Evolutionary conservation across 2,329 filamentous ascomycete genomes (phyloP), one percentile per base, ranked within the genome.

Genomic region (Helminthosporium solani): DNA sequence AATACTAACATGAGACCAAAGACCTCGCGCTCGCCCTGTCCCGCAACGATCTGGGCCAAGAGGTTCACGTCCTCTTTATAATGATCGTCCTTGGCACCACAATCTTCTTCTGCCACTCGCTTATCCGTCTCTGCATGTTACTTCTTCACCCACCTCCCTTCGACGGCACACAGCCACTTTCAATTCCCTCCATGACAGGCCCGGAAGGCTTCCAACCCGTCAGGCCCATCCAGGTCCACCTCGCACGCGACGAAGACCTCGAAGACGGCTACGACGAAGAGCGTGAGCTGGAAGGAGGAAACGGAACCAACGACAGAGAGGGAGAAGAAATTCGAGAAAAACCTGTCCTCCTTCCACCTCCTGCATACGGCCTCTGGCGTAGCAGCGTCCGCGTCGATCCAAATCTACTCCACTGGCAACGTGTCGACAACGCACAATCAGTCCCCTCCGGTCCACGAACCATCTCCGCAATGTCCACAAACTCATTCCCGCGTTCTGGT

Each of bases 281-380:
- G 9, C 57, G 50, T 8, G 19, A 25, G 9, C 23, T 25, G 9
- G 23, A 25, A 5, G 23, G 6, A 9, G 23, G 23, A 25, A 23
- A 3, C 35, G 23, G 23, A 25, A 23, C 18, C 35, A 37, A 23
- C 18, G 20, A 23, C 20, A 19, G 18, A 14, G 21, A 33, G 2
- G 54, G 55, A 15, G 42, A 41, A 1, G 53, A 59, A 11, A 44
- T 27, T 1, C 58, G 61, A 11, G 61, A 67, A 25, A 44, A 63
- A 15, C 46, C 52, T 7, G 42, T 57, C 7, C 50, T 57, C 2
- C 55, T 53, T 1, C 64, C 78, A 7, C 90, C 91, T 3, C 90
- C 91, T 0, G 89, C 89, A 2, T 96, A 96, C 64, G 90, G 90
- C 0, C 73, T 90, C 1, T 95, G 89, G 88, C 78, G 89, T 42